Evolutionary conservation across 2,329 filamentous ascomycete species (phyloP), one percentile per base, ranked within the genome.

Genomic region (Pestalotiopsis sp.): DNA sequence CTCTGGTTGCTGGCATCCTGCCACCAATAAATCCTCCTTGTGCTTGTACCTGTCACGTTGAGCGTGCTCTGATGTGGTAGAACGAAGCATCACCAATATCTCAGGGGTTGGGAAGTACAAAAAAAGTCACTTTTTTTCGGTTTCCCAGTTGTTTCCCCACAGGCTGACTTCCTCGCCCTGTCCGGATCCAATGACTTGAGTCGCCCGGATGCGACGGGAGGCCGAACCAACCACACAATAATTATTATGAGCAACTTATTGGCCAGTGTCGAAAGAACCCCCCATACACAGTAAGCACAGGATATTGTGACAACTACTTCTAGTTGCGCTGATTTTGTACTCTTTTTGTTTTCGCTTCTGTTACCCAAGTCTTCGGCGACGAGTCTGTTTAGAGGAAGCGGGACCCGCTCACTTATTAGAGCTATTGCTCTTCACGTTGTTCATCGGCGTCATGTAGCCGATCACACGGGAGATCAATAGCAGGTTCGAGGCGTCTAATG

Each of bases 201-300:
- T 11, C 22, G 17, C n/a, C 61, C 66, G 66, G 66, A 67, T 67
- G 66, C 60, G 44, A 64, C 66, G 66, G 30, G 66, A 61, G 39
- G 6, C 20, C 30, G 17, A 60, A 67, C 61, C 66, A 58, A 60
- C 66, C 60, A 64, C 56, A 39, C 52, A 64, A 9, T 44, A 64
- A 58, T 35, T 35, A 35, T 35, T 35, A 35, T 67, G 14, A 35
- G 52, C 55, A 39, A 65, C 24, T 39, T 20, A 10, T 65, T 59
- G 64, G 48, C 52, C 52, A 58, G 22, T 17, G n/a, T n/a, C 48
- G 13, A 64, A 39, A 61, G 24, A 20, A 61, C 17, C 13, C 13
- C 14, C 6, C 14, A 61, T 17, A 4, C 20, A 22, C 38, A 14
- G 17, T 6, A 17, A 52, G 44, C 7, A 52, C 44, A n/a, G 17